Evolutionary conservation across 2,329 filamentous ascomycete genomes (phyloP).

Genomic region (Pyrenochaeta sp.): DNA sequence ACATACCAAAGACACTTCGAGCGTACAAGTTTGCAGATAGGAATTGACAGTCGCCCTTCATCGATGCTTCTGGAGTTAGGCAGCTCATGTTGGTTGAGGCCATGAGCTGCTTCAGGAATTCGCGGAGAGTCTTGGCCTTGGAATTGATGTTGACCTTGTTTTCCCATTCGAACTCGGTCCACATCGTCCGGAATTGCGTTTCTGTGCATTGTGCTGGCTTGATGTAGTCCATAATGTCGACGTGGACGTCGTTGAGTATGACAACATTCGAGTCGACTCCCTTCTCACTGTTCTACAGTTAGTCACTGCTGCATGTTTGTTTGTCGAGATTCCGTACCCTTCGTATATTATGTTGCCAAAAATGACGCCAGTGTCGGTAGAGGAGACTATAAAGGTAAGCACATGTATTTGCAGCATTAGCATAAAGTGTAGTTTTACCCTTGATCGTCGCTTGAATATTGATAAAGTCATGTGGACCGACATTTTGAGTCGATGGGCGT

Average conservation of each 20-base stretch:
- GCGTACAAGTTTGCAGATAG: slow-evolving; percentile 96
- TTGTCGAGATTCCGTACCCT: slow-evolving; percentile 56
- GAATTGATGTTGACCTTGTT: slow-evolving; percentile 99
- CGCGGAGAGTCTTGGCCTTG: slow-evolving; percentile 88
- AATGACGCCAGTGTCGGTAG: slow-evolving; percentile 97
- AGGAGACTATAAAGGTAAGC: slow-evolving; percentile 70
- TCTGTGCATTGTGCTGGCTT: slow-evolving; percentile 96
- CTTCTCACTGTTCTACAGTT: slow-evolving; percentile 76
- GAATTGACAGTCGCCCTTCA: slow-evolving; percentile 98
- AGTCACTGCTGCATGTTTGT: slow-evolving; percentile 3
- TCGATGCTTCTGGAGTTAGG: slow-evolving; percentile 91
- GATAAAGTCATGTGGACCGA: slow-evolving; percentile 94
- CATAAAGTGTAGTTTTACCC: slow-evolving; percentile 65
- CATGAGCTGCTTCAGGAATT: slow-evolving; percentile 95
- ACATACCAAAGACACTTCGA: slow-evolving; percentile 96
- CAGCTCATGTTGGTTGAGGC: slow-evolving; percentile 99
- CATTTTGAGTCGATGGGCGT: slow-evolving; percentile 92
- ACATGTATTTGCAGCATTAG: background rate
- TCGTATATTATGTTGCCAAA: slow-evolving; percentile 99
- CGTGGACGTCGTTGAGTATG: slow-evolving; percentile 96
- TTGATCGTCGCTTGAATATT: slow-evolving; percentile 99
- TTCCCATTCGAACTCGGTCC: slow-evolving; percentile 99
- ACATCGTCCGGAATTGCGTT: slow-evolving; percentile 99
- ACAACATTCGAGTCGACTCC: slow-evolving; percentile 81
- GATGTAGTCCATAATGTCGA: slow-evolving; percentile 99